These are phyloP conservation scores for Dioscorea dumetorum DNA, from an alignment of 106 monocot genomes.

Conservation along the genomic window DNA sequence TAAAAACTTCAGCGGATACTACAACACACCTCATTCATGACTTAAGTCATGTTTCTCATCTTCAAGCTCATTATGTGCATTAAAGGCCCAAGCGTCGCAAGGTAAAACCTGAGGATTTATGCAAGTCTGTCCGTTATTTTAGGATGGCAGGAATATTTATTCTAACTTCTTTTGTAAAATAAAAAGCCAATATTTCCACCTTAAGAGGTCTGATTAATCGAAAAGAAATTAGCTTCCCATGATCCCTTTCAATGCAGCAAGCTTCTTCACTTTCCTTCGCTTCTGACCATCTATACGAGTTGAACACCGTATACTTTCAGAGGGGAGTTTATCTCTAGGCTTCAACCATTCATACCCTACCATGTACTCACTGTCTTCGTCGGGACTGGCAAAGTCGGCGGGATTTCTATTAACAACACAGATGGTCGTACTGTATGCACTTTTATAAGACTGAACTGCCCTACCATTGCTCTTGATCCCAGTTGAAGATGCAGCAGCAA, in stretches of 20 bases:
- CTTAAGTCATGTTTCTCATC: no score
- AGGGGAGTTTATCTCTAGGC: slow-evolving; percentile 1
- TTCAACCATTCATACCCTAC: slow-evolving; percentile 18
- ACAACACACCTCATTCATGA: no score
- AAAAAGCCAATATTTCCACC: not conserved
- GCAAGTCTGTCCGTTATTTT: no score
- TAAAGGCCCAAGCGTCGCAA: no score
- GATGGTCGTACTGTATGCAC: slow-evolving; percentile 13
- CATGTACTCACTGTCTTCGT: slow-evolving; percentile 69
- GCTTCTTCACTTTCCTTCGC: slow-evolving; percentile 26
- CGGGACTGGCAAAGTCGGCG: slow-evolving; percentile 64
- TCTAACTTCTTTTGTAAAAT: no score
- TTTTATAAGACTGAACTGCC: slow-evolving; percentile 11
- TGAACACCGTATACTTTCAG: not conserved
- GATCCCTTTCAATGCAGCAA: slow-evolving; percentile 22
- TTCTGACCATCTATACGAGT: slow-evolving; percentile 7
- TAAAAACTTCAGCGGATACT: no score
- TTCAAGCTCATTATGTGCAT: no score
- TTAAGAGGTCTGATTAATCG: not conserved
- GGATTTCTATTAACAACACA: slow-evolving; percentile 83
- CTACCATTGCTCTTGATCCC: slow-evolving; percentile 15
- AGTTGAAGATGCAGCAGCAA: not conserved
- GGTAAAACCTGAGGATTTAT: no score
- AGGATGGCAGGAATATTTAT: no score
- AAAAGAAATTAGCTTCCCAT: slow-evolving; percentile 9